Base-by-base conservation (phyloP, 83 land plant species). In the Picea mariana region DNA sequence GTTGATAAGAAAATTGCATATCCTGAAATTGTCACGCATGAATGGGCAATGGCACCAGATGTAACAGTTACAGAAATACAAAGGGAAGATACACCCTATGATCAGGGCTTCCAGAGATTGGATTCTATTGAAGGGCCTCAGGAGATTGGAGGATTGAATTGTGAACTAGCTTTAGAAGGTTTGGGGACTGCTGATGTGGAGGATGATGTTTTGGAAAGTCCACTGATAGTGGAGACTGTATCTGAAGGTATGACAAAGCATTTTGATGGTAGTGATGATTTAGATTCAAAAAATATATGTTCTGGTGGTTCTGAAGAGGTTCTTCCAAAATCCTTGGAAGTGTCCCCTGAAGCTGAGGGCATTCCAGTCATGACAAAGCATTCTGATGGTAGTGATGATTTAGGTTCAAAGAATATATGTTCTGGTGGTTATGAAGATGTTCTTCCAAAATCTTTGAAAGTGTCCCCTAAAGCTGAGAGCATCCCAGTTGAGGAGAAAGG, bases 1-100 rank as follows among this genome's bases (percentile, higher is more conserved):
- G 24, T 44, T 73, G 77, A 73, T 73, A 73, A 73, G 77, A 73
- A 58, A 73, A 73, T 73, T 34, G 27, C 77, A 9, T 73, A 73
- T 47, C 58, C 77, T 47, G 77, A 73, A 12, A 47, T 47, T 16
- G 27, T 40, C 55, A 44, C 77, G 16, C 77, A 73, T 20, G 58
- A 73, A 44, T 44, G 77, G n/a, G 58, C 58, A n/a, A 20, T 73
- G 58, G 77, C 21, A 47, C 5, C 26, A 47, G 59, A 44, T 21
- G 77, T 44, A 21, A 73, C 26, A 24, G 58, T 73, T 9, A 73
- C 77, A 44, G 55, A 73, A 47, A 73, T 73, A 47, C 15, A 13
- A 47, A 73, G 44, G 7, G 77, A 44, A 13, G 77, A 73, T 18
- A 73, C 77, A 21, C 12, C 26, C 58, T 20, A 44, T 73, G 77